Evolutionary conservation across 441 rosid genomes (phyloP), one percentile per base, ranked within the genome.

Genomic region (Erodium texanum): DNA sequence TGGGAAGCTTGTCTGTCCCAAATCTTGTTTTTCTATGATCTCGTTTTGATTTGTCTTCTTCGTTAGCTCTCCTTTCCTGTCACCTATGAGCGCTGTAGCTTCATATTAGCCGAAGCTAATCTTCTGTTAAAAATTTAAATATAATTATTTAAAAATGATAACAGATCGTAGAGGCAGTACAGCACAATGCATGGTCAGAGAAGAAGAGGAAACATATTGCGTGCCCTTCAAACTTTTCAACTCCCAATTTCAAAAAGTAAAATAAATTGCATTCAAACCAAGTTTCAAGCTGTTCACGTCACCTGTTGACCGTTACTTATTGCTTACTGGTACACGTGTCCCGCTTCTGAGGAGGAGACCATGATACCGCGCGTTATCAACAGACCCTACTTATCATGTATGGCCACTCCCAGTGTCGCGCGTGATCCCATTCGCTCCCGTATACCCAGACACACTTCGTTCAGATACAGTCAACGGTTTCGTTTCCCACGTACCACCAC

Each of bases 301-400:
- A 81, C 67, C 62, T 20, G 77, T 82, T 82, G 78, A 79, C 78
- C 74, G 72, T 36, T 11, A 62, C 14, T 23, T 7, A 38, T 68
- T 41, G 72, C 18, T 43, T 19, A 80, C 72, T 74, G 73, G 83
- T 73, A 79, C 83, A 80, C 82, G 79, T 78, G 54, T 62, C 48
- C 0, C n/a, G 38, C 29, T 15, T 0, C 45, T 73, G 70, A 78
- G 64, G 70, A 78, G 64, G 72, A 64, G 24, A 67, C 5, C 9
- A 5, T 70, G 77, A 76, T 75, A 71, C 76, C 70, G 66, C 64
- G 64, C 56, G 65, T 67, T 50, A 71, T 76, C 76, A 50, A 36
- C 48, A 41, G 48, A 12, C 7, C 48, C 48, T 41, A 41, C 48
- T 41, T 41, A 41, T 41, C 48, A 41, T 12, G 9, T 41, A 11